Base-by-base conservation (phyloP, 2,329 filamentous ascomycete species). In the Ceratocystis cubensis region DNA sequence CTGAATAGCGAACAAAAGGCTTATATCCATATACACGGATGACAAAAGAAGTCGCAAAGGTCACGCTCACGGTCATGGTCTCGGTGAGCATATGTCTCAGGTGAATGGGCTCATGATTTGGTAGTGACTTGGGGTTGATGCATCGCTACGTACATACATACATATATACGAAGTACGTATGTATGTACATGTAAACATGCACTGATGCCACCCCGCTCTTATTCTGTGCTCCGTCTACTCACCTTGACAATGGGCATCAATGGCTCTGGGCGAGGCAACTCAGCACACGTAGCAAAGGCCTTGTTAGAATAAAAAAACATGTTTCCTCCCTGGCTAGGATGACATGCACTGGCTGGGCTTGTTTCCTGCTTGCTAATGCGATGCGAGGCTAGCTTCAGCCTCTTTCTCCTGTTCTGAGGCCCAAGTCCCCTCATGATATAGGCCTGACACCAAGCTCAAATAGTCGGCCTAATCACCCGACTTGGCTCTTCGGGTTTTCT, bases 31-130 rank as follows among this genome's bases (percentile, higher is more conserved):
- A 41, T 22, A 25, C 45, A 20, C 45, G 37, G 56, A n/a, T 41
- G 25, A 41, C n/a, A n/a, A 61, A 59, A 59, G 25, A 59, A 37
- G 17, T 10, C 37, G 20, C 8, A 41, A 62, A 22, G n/a, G 46
- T 50, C 22, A 15, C 25, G 53, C n/a, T 59, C 53, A 63, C 25
- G 28, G 53, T 59, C 28, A 13, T 25, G 50, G 20, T 56, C 50
- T 59, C 25, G 53, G 28, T 59, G 53, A 59, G 28, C 20, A 53
- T 41, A 13, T 59, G 53, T 59, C 53, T 59, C 53, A 59, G 53
- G 53, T 59, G 53, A 10, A 33, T 20, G 28, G 17, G 13, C 53
- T 25, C 37, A 2, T 59, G 53, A 30, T 22, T 22, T 20, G 22
- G 25, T 25, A 33, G 53, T 59, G 53, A 30, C 53, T 41, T 53